A percentile compares a stretch with the other conserved stretches of the same genome.
These are phyloP conservation scores for Ophiostoma angusticollis DNA, from an alignment of 2,329 filamentous ascomycete genomes.

Conservation along the genomic window DNA sequence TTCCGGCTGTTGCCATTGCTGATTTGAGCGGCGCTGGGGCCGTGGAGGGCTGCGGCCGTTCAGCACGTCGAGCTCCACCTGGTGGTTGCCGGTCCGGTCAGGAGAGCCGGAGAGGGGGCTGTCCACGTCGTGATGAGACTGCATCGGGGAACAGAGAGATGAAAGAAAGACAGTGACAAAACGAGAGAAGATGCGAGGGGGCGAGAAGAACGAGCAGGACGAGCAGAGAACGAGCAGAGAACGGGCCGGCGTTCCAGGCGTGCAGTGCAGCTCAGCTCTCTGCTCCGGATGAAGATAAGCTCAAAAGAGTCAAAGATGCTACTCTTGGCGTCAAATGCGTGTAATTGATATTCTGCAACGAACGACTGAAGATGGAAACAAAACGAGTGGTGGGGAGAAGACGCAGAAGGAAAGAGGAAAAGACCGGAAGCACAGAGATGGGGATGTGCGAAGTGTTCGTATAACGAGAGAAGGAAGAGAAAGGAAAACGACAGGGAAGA, in stretches of 20 bases:
- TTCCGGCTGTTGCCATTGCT: conserved; percentile 1
- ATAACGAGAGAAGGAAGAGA: no score
- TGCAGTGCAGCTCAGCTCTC: no score
- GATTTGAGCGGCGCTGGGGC: no score
- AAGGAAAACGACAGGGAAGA: background rate
- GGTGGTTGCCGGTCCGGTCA: conserved; percentile 2
- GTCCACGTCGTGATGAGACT: conserved; percentile 7
- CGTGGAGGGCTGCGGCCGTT: conserved; percentile 6
- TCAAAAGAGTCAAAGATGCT: no score
- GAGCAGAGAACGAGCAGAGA: no score
- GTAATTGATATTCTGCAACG: no score
- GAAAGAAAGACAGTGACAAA: background rate
- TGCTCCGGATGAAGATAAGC: no score
- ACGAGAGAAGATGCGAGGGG: background rate
- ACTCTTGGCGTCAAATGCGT: no score
- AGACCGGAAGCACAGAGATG: background rate
- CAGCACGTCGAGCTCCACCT: conserved; percentile 10
- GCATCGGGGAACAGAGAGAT: conserved; percentile 4
- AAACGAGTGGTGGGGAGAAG: conserved; percentile 1
- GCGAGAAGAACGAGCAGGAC: background rate
- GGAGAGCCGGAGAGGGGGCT: conserved; percentile 5
- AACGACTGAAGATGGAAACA: background rate
- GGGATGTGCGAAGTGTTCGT: no score
- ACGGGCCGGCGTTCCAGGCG: no score
- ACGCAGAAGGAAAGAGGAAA: background rate